Evolutionary conservation across 78 protist species (phyloP).

Genomic region (Dictyostelium intermedium): DNA sequence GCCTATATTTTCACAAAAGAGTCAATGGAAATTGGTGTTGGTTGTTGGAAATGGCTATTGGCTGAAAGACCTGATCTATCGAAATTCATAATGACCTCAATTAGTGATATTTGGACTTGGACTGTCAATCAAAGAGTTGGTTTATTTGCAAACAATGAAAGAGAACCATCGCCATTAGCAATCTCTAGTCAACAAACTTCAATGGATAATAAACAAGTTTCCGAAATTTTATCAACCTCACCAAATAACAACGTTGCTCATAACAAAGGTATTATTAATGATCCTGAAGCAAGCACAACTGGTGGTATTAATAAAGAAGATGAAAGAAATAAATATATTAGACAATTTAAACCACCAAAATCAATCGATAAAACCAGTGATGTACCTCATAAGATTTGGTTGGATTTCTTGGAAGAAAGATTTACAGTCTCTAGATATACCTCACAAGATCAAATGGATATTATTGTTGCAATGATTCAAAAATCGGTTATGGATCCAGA

Average conservation of each 20-base stretch:
- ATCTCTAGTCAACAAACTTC: slow-evolving; percentile 9
- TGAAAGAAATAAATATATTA: not conserved
- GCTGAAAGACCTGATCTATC: slow-evolving; percentile 76
- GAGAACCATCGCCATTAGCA: slow-evolving; percentile 63
- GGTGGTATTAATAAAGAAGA: not conserved
- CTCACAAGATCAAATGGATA: slow-evolving; percentile 45
- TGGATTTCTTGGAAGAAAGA: slow-evolving; percentile 79
- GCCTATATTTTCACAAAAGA: slow-evolving; percentile 52
- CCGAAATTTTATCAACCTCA: not conserved
- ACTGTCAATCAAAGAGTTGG: slow-evolving; percentile 83
- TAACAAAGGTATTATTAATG: too few species aligned
- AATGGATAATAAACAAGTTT: not conserved
- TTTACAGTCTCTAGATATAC: slow-evolving; percentile 40
- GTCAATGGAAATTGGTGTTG: slow-evolving; percentile 65
- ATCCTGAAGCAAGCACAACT: not conserved
- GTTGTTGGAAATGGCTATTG: slow-evolving; percentile 85
- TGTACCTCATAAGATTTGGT: slow-evolving; percentile 80
- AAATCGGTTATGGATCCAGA: slow-evolving; percentile 79
- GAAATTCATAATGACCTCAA: slow-evolving; percentile 55
- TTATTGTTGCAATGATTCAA: slow-evolving; percentile 58
- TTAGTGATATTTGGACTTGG: slow-evolving; percentile 84
- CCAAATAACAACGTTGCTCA: not conserved
- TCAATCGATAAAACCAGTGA: slow-evolving; percentile 36
- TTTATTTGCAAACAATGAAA: slow-evolving; percentile 63
- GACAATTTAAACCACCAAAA: not conserved